Base-by-base conservation (phyloP, 2,329 filamentous ascomycete species). In the Trichoderma guizhouense region DNA sequence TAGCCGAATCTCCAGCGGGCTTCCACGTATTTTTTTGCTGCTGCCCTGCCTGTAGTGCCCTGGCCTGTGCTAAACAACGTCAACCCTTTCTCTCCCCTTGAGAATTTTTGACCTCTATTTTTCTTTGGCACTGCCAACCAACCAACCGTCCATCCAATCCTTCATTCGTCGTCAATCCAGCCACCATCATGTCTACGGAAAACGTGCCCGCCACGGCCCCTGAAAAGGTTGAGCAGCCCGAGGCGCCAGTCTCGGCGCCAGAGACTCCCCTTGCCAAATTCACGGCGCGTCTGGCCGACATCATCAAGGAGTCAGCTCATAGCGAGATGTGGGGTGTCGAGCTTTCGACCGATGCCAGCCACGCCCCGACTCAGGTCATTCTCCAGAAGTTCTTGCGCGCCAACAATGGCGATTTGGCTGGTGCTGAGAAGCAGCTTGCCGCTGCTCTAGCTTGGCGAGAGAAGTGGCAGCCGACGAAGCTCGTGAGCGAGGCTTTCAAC, bases 381-480 rank as follows among this genome's bases (percentile, higher is more conserved):
- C 86, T 98, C 63, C 94, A 97, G 80, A 98, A 98, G 85, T 98
- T 95, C 83, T 88, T 98, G 71, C 93, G 95, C 76, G 95, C 95
- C 79, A 98, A 98, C 80, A 90, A 91, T 73, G 91, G 91, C 73
- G 90, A 97, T 78, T 80, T 93, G 7, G 85, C 86, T 68, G 91
- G 91, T 79, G 93, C 95, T 18, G 90, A 91, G 79, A 88, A 91
- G 70, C 95, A 98, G 84, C 88, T 98, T 58, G 86, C 84, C 72
- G 90, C 91, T 77, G 95, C 94, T 1, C 86, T 98, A 55, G 87
- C 92, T 76, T 98, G 95, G 94, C 90, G 95, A 73, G 92, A 92
- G 82, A 85, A 91, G 79, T 90, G 90, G 78, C 87, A 95, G 75
- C 94, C 94, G 0, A 79, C 89, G 11, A 88, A 91, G 57, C 84